These are phyloP conservation scores for Erysimum cheiranthoides DNA, from an alignment of 345 rosid species.

Conservation along the genomic window DNA sequence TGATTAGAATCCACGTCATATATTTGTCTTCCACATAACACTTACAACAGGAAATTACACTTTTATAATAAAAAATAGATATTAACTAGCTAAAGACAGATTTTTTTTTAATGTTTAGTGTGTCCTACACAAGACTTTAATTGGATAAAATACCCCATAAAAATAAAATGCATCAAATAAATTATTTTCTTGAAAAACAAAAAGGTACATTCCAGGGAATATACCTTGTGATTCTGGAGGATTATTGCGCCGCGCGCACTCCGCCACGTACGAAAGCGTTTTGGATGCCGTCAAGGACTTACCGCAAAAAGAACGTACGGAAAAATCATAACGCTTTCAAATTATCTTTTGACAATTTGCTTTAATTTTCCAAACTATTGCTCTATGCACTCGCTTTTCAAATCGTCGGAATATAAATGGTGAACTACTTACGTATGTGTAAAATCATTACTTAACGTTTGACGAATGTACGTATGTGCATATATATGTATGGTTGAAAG, in stretches of 20 bases:
- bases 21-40: constrained; percentile 35
- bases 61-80: constrained; percentile 8
- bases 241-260: constrained; percentile 31
- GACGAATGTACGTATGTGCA: neutral
- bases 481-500: neutral
- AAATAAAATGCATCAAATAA: neutral
- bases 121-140: constrained; percentile 29
- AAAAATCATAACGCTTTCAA: neutral
- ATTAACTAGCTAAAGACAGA: constrained; percentile 32
- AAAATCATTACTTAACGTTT: neutral
- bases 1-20: constrained; percentile 41
- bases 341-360: neutral
- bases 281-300: constrained; percentile 26
- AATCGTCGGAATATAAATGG: neutral
- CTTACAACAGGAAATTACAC: constrained; percentile 31
- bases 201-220: constrained; percentile 47
- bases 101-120: neutral
- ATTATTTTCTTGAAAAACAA: neutral
- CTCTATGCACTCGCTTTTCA: too few species aligned
- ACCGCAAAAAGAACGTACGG: constrained; percentile 38
- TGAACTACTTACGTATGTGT: neutral
- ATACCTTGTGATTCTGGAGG: constrained; percentile 37
- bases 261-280: constrained; percentile 35
- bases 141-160: constrained; percentile 18
- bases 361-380: neutral